phyloP scores from a whole-genome alignment of 2,329 filamentous ascomycete species.

The Colletotrichum destructivum region DNA sequence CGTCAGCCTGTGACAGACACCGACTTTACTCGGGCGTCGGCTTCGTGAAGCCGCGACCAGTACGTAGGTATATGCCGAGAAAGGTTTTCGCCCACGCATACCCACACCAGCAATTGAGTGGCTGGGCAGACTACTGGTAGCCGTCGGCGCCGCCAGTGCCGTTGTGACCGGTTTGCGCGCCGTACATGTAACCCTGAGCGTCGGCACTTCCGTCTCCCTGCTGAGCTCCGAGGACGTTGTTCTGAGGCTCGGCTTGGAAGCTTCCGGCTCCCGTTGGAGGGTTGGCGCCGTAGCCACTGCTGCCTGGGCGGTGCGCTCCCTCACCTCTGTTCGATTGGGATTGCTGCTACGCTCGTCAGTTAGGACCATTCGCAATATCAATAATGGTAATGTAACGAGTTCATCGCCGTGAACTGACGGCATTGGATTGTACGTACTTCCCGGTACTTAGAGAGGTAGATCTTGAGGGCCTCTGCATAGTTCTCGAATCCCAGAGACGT shows the following conservation, averaged over 20 bases:
- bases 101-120: not conserved
- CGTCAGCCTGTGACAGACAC: conserved; percentile 45
- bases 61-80: conserved; percentile 38
- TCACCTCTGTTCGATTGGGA: conserved; percentile 78
- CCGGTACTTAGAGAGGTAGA: conserved; percentile 96
- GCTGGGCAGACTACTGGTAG: conserved; percentile 57
- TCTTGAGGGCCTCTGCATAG: conserved; percentile 97
- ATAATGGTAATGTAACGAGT: not conserved
- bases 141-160: conserved; percentile 68
- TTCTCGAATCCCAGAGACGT: conserved; percentile 99
- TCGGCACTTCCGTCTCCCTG: conserved; percentile 61
- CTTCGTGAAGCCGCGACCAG: conserved; percentile 30
- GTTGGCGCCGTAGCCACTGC: conserved; percentile 65
- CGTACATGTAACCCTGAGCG: conserved; percentile 66
- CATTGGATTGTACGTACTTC: conserved; percentile 77
- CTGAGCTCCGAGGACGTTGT: conserved; percentile 55
- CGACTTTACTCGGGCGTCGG: conserved; percentile 44
- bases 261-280: conserved; percentile 61
- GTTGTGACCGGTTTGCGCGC: conserved; percentile 70
- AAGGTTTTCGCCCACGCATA: not conserved
- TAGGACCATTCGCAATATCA: not conserved
- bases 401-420: not conserved
- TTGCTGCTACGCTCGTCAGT: conserved; percentile 40
- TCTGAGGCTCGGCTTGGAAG: conserved; percentile 59
- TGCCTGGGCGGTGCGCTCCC: conserved; percentile 64